Conservation (phyloP, 129 eudicot species). For the Escallonia herrerae region DNA sequence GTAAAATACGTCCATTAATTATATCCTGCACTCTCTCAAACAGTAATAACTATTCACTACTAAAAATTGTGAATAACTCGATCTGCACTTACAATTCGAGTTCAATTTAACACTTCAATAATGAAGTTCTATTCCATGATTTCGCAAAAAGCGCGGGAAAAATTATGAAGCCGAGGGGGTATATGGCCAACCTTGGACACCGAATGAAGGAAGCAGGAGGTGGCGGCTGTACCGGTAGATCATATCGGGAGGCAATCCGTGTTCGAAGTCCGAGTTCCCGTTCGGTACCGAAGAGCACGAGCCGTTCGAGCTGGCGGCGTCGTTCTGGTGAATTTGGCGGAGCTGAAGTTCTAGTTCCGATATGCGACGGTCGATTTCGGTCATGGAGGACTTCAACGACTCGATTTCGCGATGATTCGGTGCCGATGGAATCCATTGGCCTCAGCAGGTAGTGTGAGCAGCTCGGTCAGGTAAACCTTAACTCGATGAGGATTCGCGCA, state of each 20-base stretch:
- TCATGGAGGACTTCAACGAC: slow-evolving; percentile 40
- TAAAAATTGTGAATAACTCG: no score
- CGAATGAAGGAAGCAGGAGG: slow-evolving; percentile 84
- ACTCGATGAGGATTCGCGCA: no score
- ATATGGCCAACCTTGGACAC: slow-evolving; percentile 52
- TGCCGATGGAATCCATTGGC: neutral
- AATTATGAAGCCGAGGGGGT: no score
- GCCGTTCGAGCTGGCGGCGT: slow-evolving; percentile 1
- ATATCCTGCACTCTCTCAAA: no score
- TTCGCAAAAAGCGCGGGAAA: no score
- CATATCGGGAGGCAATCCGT: slow-evolving; percentile 52
- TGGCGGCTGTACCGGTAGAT: slow-evolving; percentile 94
- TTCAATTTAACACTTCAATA: no score
- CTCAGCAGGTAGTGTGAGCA: no score
- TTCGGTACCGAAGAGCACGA: slow-evolving; percentile 1
- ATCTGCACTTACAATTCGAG: no score
- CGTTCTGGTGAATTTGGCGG: slow-evolving; percentile 25
- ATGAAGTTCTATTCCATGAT: no score
- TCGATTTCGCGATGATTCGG: slow-evolving; percentile 43
- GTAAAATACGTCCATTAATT: no score
- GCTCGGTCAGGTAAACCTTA: no score
- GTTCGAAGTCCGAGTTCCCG: slow-evolving; percentile 15
- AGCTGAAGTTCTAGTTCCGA: slow-evolving; percentile 60
- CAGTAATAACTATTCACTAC: no score
- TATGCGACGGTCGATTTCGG: slow-evolving; percentile 50